Conservation (phyloP, 108 stramenopile genomes). For the Nitzschia sp. region DNA sequence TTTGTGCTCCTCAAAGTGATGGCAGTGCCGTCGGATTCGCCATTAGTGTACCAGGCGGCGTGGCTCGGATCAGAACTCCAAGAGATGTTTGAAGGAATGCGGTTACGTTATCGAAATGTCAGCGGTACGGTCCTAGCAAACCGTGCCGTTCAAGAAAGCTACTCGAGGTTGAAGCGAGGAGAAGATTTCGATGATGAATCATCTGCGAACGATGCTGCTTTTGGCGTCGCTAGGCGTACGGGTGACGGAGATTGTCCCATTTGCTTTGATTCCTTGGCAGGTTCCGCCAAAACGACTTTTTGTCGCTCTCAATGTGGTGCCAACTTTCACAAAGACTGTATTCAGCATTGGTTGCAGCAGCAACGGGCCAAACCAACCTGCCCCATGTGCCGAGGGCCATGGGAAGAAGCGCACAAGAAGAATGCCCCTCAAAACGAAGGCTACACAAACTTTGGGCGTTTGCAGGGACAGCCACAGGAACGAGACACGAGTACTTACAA, state of each 20-base stretch:
- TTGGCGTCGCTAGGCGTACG: not conserved
- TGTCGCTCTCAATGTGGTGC: constrained; percentile 40
- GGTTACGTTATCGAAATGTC: constrained; percentile 9
- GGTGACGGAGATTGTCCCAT: constrained; percentile 43
- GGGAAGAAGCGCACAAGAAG: constrained; percentile 20
- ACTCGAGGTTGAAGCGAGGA: constrained; percentile 19
- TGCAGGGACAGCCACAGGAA: constrained; percentile 34
- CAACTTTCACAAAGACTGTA: constrained; percentile 40
- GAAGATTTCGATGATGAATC: constrained; percentile 2
- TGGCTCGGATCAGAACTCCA: constrained; percentile 35
- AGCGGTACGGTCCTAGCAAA: constrained; percentile 38
- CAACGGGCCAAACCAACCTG: constrained; percentile 30
- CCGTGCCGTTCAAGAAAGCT: constrained; percentile 22
- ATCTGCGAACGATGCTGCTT: not conserved
- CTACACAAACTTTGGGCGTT: constrained; percentile 36
- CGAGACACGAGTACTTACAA: constrained; percentile 27
- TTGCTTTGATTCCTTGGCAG: constrained; percentile 40
- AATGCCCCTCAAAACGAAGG: constrained; percentile 1
- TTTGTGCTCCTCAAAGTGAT: constrained; percentile 51
- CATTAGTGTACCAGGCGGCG: constrained; percentile 45
- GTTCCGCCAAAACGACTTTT: not conserved
- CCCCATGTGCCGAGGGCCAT: constrained; percentile 37
- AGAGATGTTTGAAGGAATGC: constrained; percentile 30
- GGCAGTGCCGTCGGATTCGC: constrained; percentile 18
- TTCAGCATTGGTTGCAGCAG: constrained; percentile 25